A percentile compares a stretch with the other conserved stretches of the same genome.
Evolutionary conservation across 1,139 yeast species (phyloP).

Genomic region (Candida frijolesensis): DNA sequence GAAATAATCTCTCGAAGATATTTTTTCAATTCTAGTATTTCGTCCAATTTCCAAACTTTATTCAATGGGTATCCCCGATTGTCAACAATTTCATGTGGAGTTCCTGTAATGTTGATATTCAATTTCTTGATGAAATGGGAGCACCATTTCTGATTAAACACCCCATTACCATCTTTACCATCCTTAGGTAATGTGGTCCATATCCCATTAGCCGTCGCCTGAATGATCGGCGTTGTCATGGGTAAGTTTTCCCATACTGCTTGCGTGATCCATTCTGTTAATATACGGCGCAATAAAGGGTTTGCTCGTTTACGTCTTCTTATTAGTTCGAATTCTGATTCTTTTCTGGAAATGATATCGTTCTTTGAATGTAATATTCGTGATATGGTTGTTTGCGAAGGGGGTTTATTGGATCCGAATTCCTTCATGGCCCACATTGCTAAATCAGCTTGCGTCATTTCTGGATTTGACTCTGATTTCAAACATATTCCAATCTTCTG

Average conservation of each 20-base stretch:
- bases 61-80: constrained; percentile 45
- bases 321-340: constrained; percentile 55
- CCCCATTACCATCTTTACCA: constrained; percentile 63
- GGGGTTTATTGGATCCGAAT: constrained; percentile 54
- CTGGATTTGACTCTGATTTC: constrained; percentile 65
- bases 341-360: constrained; percentile 59
- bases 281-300: constrained; percentile 55
- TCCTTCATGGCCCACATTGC: constrained; percentile 65
- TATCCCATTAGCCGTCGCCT: constrained; percentile 63
- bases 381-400: constrained; percentile 70
- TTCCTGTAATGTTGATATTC: constrained; percentile 52
- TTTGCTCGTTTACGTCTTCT: constrained; percentile 59
- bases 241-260: constrained; percentile 70
- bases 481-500: constrained; percentile 69
- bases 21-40: constrained; percentile 45
- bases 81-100: constrained; percentile 41
- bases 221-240: constrained; percentile 62
- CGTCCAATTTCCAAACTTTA: constrained; percentile 65
- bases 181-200: constrained; percentile 61
- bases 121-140: constrained; percentile 56
- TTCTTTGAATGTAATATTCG: constrained; percentile 60
- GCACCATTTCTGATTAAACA: constrained; percentile 69
- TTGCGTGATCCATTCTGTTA: constrained; percentile 71
- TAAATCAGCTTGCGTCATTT: constrained; percentile 68
- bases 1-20: constrained; percentile 35